Conservation (phyloP, 1,139 yeast species). For the Meyerozyma elateridarum region DNA sequence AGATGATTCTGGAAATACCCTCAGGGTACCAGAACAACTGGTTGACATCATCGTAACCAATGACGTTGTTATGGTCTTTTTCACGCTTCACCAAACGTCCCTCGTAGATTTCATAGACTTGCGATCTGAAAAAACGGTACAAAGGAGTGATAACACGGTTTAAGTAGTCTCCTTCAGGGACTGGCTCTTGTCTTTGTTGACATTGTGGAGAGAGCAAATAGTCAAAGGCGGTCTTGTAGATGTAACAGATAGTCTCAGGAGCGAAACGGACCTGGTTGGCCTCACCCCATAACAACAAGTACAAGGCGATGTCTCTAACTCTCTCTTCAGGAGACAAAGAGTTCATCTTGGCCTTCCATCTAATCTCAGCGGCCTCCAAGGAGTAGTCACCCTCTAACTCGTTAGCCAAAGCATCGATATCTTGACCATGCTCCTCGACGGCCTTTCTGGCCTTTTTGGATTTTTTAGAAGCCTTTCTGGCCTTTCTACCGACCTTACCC, state of each 20-base stretch:
- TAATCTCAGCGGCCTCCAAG: conserved; percentile 47
- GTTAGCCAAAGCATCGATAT: conserved; percentile 54
- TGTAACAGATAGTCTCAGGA: conserved; percentile 88
- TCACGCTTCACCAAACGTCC: conserved; percentile 97
- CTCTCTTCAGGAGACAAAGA: conserved; percentile 58
- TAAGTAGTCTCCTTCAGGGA: conserved; percentile 94
- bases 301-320: conserved; percentile 85
- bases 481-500: conserved; percentile 60
- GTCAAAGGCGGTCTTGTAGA: conserved; percentile 90
- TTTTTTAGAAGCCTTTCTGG: conserved; percentile 50
- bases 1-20: conserved; percentile 88
- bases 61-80: conserved; percentile 87
- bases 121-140: conserved; percentile 86
- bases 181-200: conserved; percentile 83
- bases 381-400: conserved; percentile 86
- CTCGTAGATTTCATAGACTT: conserved; percentile 89
- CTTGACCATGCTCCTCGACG: conserved; percentile 44
- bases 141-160: conserved; percentile 90
- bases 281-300: conserved; percentile 95
- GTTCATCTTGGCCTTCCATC: conserved; percentile 50
- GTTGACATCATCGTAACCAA: conserved; percentile 98
- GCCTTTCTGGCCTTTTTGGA: conserved; percentile 62
- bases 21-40: conserved; percentile 99
- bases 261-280: conserved; percentile 96
- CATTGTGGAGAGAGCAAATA: conserved; percentile 84